phyloP scores from a whole-genome alignment of 208 protist species.

The Trypanosoma brucei region DNA sequence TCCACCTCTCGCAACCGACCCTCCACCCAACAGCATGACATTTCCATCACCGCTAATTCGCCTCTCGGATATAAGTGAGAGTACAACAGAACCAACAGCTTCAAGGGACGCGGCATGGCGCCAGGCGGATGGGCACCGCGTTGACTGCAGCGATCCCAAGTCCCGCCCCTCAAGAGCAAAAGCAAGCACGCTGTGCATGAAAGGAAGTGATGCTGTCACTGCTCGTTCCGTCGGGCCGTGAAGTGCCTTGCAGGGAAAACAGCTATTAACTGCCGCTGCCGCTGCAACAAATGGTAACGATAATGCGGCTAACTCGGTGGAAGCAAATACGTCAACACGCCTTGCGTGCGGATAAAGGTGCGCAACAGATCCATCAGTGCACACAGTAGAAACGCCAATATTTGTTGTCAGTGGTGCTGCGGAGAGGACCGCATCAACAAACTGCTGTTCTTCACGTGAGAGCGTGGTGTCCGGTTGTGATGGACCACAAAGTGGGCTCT shows the following conservation, averaged over 20 bases:
- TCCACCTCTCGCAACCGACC: not conserved
- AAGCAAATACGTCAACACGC: conserved; percentile 4
- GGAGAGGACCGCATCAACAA: conserved; percentile 56
- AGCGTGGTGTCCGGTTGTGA: conserved; percentile 49
- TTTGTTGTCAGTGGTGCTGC: conserved; percentile 44
- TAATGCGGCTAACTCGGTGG: too few relatives aligned
- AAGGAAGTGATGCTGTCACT: conserved; percentile 11
- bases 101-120: conserved; percentile 49
- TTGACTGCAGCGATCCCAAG: conserved; percentile 8
- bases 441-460: conserved; percentile 58
- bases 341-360: conserved; percentile 16
- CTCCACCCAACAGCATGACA: conserved; percentile 4
- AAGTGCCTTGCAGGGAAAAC: conserved; percentile 16
- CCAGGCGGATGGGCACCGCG: conserved; percentile 36
- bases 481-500: conserved; percentile 59
- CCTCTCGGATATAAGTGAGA: conserved; percentile 29
- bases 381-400: conserved; percentile 46
- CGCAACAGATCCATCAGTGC: conserved; percentile 12
- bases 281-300: not conserved
- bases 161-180: conserved; percentile 11
- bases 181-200: conserved; percentile 22
- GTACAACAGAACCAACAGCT: conserved; percentile 40
- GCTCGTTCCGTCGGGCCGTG: conserved; percentile 4
- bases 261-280: conserved; percentile 1
- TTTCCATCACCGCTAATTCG: conserved; percentile 1